Evolutionary conservation across 1,284 basidiomycete species (phyloP), one percentile per base, ranked within the genome.

Genomic region (Puccinia polysora): DNA sequence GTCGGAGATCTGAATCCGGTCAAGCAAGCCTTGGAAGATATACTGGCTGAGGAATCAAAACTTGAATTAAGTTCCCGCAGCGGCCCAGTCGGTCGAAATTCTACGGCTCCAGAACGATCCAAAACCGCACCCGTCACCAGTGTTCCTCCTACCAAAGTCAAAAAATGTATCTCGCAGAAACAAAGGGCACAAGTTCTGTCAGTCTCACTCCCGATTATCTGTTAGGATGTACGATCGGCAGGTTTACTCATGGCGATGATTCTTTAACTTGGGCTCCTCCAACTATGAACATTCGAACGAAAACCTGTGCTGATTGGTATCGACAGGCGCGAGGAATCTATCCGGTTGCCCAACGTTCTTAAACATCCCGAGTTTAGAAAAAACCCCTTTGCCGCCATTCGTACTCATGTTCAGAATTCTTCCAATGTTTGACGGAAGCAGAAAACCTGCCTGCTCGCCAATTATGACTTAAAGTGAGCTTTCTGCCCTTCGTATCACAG

Each of bases 101-200:
- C n/a, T n/a, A n/a, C n/a, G n/a, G n/a, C n/a, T n/a, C n/a, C n/a
- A n/a, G n/a, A n/a, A n/a, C n/a, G n/a, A n/a, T n/a, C n/a, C 10
- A 2, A 10, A 40, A 38, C 7, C 23, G 28, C 18, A 50, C 6
- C 25, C 53, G 34, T 32, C 30, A 18, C 10, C 36, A 43, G 6
- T 4, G 20, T 4, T 5, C 4, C 12, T 2, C 4, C n/a, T 28
- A 30, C 36, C 34, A 15, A 32, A 47, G 30, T 15, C 20, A 65
- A 65, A 50, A 69, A 69, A 59, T 59, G 55, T 1, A 30, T 59
- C 30, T 56, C 53, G 4, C 53, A 59, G 8, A 69, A 69, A 36
- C 65, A 69, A 30, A 69, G 52, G 30, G 55, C 65, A 15, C 47
- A 69, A 38, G 6, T 69, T 28, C 50, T 69, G 65, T 69, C n/a